phyloP scores from a whole-genome alignment of 495 filamentous ascomycete genomes.

The Neurospora sp. region DNA sequence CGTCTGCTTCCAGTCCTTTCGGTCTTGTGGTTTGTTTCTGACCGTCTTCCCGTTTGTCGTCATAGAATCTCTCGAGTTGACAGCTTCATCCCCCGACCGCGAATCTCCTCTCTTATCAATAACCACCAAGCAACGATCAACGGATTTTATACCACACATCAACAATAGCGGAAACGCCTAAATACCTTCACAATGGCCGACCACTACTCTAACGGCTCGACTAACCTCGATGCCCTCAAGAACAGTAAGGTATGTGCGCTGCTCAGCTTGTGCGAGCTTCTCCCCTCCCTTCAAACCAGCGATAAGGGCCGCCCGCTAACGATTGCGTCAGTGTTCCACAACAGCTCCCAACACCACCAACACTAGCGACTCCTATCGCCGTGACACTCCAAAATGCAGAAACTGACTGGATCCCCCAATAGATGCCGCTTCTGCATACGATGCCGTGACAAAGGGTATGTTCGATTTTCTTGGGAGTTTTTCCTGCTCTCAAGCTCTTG shows the following conservation, averaged over 20 bases:
- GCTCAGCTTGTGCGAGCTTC: neutral
- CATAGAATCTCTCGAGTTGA: neutral
- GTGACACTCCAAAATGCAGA: neutral
- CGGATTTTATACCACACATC: neutral
- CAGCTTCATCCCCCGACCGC: neutral
- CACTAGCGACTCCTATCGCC: neutral
- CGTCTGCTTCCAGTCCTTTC: neutral
- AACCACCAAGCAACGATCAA: conserved; percentile 3
- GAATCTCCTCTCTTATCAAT: neutral
- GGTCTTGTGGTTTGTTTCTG: neutral
- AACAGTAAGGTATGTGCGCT: conserved; percentile 35
- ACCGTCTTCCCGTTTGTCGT: neutral
- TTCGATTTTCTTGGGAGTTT: neutral
- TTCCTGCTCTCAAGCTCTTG: neutral
- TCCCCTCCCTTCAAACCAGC: neutral
- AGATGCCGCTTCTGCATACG: conserved; percentile 35
- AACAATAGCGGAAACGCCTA: conserved; percentile 1
- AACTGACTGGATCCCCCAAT: conserved; percentile 11
- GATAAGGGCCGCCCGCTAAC: conserved; percentile 18
- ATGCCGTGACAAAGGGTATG: conserved; percentile 8
- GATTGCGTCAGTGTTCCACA: conserved; percentile 16
- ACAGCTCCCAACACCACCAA: conserved; percentile 6
- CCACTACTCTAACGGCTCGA: conserved; percentile 6
- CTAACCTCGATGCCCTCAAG: conserved; percentile 28
- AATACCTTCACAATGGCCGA: conserved; percentile 24